phyloP scores from a whole-genome alignment of 805 yeast genomes.

The Candida manassasensis region DNA sequence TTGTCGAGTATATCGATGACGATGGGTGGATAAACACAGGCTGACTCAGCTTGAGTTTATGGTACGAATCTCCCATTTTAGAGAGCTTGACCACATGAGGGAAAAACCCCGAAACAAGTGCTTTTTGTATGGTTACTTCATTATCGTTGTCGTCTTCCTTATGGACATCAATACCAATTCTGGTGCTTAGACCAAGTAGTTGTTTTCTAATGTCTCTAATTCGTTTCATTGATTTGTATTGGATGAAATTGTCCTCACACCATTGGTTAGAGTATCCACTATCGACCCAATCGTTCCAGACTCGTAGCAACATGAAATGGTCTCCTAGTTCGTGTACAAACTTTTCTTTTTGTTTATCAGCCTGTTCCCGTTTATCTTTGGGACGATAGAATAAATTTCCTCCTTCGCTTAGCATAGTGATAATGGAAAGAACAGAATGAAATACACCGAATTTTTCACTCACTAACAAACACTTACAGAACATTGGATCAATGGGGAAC shows the following conservation, averaged over 20 bases:
- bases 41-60: slow-evolving; percentile 60
- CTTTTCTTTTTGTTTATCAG: slow-evolving; percentile 56
- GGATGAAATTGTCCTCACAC: slow-evolving; percentile 83
- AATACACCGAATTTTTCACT: slow-evolving; percentile 60
- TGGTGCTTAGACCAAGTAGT: slow-evolving; percentile 53
- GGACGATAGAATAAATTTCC: slow-evolving; percentile 69
- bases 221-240: slow-evolving; percentile 64
- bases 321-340: slow-evolving; percentile 66
- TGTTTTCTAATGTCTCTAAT: slow-evolving; percentile 72
- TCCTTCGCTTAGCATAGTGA: slow-evolving; percentile 81
- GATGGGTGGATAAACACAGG: slow-evolving; percentile 86
- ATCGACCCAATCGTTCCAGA: slow-evolving; percentile 73
- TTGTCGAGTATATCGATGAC: slow-evolving; percentile 56
- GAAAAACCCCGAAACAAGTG: slow-evolving; percentile 66
- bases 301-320: slow-evolving; percentile 68
- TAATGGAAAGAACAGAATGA: slow-evolving; percentile 64
- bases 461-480: slow-evolving; percentile 68
- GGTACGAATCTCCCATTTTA: slow-evolving; percentile 63
- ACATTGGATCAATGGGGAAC: slow-evolving; percentile 88
- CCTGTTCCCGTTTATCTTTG: slow-evolving; percentile 58
- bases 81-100: slow-evolving; percentile 59
- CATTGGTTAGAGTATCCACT: slow-evolving; percentile 66
- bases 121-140: slow-evolving; percentile 40
- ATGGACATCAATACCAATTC: slow-evolving; percentile 29
- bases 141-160: slow-evolving; percentile 19